These are phyloP conservation scores for Gaeumannomyces sp. DNA, from an alignment of 2,329 filamentous ascomycete genomes.

Conservation along the genomic window DNA sequence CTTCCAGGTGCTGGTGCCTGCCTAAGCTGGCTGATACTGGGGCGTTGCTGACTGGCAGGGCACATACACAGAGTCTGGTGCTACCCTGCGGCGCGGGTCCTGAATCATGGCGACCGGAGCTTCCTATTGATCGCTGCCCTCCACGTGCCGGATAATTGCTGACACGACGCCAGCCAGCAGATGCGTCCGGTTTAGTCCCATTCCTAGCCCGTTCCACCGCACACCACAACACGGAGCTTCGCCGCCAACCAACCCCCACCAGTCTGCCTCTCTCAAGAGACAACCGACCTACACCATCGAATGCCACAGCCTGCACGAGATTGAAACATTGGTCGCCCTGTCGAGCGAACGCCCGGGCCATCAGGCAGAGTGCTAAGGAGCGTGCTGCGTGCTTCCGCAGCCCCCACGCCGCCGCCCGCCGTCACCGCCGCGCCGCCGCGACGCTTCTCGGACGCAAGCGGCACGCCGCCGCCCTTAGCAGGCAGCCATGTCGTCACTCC, in stretches of 20 bases:
- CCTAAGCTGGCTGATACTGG: not conserved
- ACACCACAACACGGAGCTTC: no score
- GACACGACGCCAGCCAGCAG: no score
- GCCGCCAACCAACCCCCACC: no score
- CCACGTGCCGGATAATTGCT: not conserved
- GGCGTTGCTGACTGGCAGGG: not conserved
- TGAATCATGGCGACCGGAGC: not conserved
- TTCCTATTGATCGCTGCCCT: not conserved
- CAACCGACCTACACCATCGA: not conserved
- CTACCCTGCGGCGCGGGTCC: no score
- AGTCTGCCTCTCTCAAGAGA: not conserved
- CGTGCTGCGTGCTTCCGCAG: not conserved
- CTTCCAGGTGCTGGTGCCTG: not conserved
- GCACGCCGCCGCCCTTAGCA: conserved; percentile 10
- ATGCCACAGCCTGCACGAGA: not conserved
- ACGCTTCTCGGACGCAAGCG: conserved; percentile 10
- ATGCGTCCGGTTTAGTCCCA: no score
- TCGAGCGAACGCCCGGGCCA: not conserved
- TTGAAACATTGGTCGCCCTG: not conserved
- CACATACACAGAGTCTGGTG: not conserved
- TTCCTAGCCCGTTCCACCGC: no score
- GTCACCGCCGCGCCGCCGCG: conserved; percentile 4
- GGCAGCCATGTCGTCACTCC: not conserved
- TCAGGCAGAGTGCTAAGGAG: not conserved
- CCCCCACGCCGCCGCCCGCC: not conserved